These are phyloP conservation scores for Aspergillus sp. DNA, from an alignment of 2,329 filamentous ascomycete genomes.

Conservation along the genomic window DNA sequence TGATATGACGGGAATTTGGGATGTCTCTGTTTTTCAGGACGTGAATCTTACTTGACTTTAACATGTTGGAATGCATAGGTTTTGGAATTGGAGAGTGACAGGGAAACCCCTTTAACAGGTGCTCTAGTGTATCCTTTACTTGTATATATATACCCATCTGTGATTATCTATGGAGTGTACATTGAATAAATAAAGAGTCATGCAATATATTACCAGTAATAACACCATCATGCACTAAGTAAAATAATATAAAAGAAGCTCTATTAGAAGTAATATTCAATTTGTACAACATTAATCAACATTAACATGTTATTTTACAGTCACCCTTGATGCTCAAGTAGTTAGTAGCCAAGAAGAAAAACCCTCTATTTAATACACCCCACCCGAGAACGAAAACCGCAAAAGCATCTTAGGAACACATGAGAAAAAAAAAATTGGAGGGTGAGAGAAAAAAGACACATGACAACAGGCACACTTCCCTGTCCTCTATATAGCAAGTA, in stretches of 20 bases:
- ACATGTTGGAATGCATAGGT: no score
- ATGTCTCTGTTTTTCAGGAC: slow-evolving; percentile 44
- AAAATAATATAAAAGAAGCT: neutral
- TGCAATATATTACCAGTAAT: neutral
- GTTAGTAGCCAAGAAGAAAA: slow-evolving; percentile 16
- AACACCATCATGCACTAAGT: neutral
- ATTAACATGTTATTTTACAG: slow-evolving; percentile 38
- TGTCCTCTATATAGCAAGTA: neutral
- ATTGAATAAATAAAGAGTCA: neutral
- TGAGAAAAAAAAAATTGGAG: slow-evolving; percentile 14
- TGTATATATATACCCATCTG: slow-evolving; percentile 3
- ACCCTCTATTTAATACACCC: slow-evolving; percentile 31
- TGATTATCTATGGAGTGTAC: neutral
- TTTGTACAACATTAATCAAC: slow-evolving; percentile 27
- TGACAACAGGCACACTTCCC: slow-evolving; percentile 7
- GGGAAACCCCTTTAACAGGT: slow-evolving; percentile 1
- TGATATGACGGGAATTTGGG: slow-evolving; percentile 49
- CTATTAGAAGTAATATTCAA: slow-evolving; percentile 16
- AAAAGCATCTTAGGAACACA: slow-evolving; percentile 19
- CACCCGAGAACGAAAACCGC: slow-evolving; percentile 21
- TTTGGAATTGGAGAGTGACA: neutral
- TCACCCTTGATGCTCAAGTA: slow-evolving; percentile 29
- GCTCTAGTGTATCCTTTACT: neutral
- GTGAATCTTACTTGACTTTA: slow-evolving; percentile 30
- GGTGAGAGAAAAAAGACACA: slow-evolving; percentile 12